Evolutionary conservation across 129 eudicot genomes (phyloP).

Genomic region (Cynara cardunculus): DNA sequence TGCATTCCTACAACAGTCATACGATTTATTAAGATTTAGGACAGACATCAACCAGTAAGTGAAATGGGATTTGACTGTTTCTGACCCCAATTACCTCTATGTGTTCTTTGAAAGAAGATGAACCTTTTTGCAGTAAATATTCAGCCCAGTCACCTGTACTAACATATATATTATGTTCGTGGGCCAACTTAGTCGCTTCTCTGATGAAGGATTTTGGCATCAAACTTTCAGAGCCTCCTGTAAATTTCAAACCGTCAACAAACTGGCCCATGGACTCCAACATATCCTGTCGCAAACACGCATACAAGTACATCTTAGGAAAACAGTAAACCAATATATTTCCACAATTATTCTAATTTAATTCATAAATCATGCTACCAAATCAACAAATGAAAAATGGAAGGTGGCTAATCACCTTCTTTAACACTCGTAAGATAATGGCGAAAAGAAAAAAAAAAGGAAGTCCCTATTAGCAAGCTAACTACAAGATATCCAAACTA

Average conservation of each 20-base stretch:
- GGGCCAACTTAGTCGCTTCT: conserved; percentile 82
- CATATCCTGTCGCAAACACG: conserved; percentile 49
- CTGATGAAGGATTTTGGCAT: conserved; percentile 61
- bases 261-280: conserved; percentile 93
- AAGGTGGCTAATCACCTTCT: not conserved
- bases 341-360: not conserved
- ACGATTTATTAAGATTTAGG: not conserved
- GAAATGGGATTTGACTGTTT: not conserved
- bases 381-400: not conserved
- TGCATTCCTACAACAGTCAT: conserved; percentile 63
- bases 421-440: not conserved
- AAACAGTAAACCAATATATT: not conserved
- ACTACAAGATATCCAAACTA: not conserved
- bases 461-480: not conserved
- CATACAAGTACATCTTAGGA: not conserved
- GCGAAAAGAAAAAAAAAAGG: not conserved
- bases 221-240: conserved; percentile 79
- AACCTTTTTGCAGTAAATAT: conserved; percentile 55
- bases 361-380: not conserved
- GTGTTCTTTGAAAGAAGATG: conserved; percentile 74
- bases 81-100: conserved; percentile 49
- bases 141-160: conserved; percentile 98
- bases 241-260: conserved; percentile 85
- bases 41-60: not conserved
- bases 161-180: conserved; percentile 76